phyloP scores from a whole-genome alignment of 2,329 filamentous ascomycete genomes.

The Curvularia eragrostidis region DNA sequence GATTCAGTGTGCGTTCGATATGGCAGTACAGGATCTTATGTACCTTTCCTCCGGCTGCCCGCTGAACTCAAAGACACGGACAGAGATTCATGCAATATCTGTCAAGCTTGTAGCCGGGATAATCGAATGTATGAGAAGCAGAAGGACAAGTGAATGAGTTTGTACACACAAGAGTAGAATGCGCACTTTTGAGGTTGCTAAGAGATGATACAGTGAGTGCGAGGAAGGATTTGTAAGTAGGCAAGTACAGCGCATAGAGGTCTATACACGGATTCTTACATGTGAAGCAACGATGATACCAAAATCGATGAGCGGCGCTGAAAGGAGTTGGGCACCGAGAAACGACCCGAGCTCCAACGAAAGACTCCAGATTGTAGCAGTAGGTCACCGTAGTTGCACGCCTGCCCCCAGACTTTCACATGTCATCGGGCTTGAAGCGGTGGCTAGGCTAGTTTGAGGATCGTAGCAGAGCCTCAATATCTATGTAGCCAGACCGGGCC shows the following conservation, averaged over 20 bases:
- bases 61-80: neutral
- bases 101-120: neutral
- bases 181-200: neutral
- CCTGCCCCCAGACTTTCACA: neutral
- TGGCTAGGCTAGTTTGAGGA: neutral
- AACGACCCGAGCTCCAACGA: neutral
- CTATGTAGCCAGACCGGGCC: neutral
- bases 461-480: conserved; percentile 1
- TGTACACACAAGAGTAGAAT: neutral
- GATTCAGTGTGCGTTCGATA: neutral
- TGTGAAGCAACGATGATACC: neutral
- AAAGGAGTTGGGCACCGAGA: neutral
- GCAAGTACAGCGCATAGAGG: neutral
- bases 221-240: neutral
- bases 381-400: neutral
- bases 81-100: neutral
- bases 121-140: neutral
- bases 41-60: neutral
- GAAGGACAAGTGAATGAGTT: neutral
- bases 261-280: neutral
- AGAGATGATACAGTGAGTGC: neutral
- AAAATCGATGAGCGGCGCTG: neutral
- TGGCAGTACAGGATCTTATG: neutral
- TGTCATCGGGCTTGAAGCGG: neutral
- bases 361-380: neutral